Conservation (phyloP, 768 basidiomycete genomes). For the Lenzites betulinus region DNA sequence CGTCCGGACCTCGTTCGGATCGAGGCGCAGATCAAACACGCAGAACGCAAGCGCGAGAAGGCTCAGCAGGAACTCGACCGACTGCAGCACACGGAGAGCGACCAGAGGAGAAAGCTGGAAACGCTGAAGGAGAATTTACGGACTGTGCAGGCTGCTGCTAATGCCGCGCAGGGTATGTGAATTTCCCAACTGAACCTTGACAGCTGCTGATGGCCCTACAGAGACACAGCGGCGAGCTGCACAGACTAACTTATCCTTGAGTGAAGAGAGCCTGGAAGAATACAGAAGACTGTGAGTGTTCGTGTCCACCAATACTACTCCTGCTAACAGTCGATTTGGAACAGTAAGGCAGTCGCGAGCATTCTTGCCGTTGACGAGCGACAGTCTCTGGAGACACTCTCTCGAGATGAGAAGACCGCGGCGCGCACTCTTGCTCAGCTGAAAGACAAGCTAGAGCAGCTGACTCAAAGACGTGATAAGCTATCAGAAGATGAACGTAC, state of each 20-base stretch:
- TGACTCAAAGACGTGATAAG: slow-evolving; percentile 57
- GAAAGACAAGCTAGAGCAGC: slow-evolving; percentile 67
- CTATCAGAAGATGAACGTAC: slow-evolving; percentile 54
- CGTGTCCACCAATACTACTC: neutral
- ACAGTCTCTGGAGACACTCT: slow-evolving; percentile 77
- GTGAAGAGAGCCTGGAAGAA: slow-evolving; percentile 82
- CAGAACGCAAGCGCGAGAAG: slow-evolving; percentile 74
- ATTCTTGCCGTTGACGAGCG: slow-evolving; percentile 84
- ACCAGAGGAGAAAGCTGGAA: slow-evolving; percentile 53
- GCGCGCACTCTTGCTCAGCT: slow-evolving; percentile 64
- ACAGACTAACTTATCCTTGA: slow-evolving; percentile 74
- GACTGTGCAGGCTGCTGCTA: slow-evolving; percentile 66
- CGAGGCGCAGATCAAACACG: slow-evolving; percentile 88
- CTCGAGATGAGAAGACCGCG: slow-evolving; percentile 80
- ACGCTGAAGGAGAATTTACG: slow-evolving; percentile 65
- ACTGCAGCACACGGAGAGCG: slow-evolving; percentile 59
- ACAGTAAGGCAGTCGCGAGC: slow-evolving; percentile 79
- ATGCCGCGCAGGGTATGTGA: slow-evolving; percentile 75
- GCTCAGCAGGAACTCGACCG: slow-evolving; percentile 64
- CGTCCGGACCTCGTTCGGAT: slow-evolving; percentile 81
- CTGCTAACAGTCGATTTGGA: neutral
- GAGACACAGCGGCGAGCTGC: slow-evolving; percentile 77
- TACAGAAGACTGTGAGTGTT: slow-evolving; percentile 75
- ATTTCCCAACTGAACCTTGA: neutral
- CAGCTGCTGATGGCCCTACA: slow-evolving; percentile 32